These are phyloP conservation scores for Diaporthe vaccinii DNA, from an alignment of 2,329 filamentous ascomycete species.

Conservation along the genomic window DNA sequence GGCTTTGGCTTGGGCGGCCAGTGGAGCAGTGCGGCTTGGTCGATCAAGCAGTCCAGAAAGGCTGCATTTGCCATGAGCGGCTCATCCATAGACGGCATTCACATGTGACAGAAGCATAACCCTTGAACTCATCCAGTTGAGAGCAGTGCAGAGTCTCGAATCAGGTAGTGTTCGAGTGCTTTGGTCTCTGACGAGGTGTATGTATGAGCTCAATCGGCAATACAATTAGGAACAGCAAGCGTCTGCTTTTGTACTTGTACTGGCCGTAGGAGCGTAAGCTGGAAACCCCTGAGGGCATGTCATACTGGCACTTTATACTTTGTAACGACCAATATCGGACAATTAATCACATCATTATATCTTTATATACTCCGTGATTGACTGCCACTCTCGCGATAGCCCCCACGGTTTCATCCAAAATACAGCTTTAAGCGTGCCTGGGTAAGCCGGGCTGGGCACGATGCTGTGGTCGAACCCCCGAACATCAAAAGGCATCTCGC, in stretches of 20 bases:
- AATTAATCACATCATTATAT: background rate
- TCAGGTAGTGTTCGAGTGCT: background rate
- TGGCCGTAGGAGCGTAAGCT: background rate
- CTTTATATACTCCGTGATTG: background rate
- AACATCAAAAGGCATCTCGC: background rate
- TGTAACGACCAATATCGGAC: background rate
- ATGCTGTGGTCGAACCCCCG: background rate
- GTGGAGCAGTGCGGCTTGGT: background rate
- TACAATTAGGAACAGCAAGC: background rate
- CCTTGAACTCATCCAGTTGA: background rate
- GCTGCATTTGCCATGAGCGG: background rate
- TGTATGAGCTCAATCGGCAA: background rate
- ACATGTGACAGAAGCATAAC: background rate
- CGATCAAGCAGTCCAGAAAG: background rate
- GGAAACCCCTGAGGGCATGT: background rate
- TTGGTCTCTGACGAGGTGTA: too few species aligned
- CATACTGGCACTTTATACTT: background rate
- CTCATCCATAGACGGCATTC: background rate
- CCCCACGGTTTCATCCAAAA: background rate
- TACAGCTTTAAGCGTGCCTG: background rate
- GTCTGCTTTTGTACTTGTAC: background rate
- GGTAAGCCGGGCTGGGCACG: conserved; percentile 10
- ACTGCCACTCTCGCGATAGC: background rate
- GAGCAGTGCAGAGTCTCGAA: background rate
- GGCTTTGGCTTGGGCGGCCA: background rate